Base-by-base conservation (phyloP, 352 stramenopile genomes). In the Phytophthora kernoviae region DNA sequence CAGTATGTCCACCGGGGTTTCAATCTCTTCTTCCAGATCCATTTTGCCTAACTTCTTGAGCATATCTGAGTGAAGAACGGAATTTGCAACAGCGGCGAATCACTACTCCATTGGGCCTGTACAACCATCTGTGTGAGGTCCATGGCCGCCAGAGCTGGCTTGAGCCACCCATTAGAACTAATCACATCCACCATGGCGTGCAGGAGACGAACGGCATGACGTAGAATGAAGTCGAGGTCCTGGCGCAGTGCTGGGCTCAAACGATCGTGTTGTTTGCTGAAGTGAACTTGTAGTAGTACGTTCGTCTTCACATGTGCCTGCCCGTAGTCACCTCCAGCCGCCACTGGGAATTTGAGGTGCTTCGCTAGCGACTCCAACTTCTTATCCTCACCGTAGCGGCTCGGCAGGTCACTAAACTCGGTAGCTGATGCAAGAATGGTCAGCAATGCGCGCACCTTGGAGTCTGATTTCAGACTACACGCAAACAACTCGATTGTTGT, bases 141-240 rank as follows among this genome's bases (percentile, higher is more conserved):
- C 97, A 99, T 99, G 6, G 97, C 96, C 12, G 96, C 94, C 7
- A 99, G 73, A 4, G 97, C 97, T 5, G 98, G 97, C 76, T 99
- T 99, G 10, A 99, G 82, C 97, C 97, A 99, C 4, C 96, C 95
- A 70, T 99, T 99, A 41, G 94, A 99, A 53, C 95, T 98, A 52
- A 99, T 98, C 11, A 99, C 97, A 71, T 99, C 98, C 45, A 99
- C 97, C 76, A 99, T 97, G 2, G 97, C 96, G 62, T 99, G 96
- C 53, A 99, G 73, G 18, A 99, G 77, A 42, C 94, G 94, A 18
- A 98, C 84, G 1, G 91, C 88, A 40, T 98, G 87, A 14, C 75
- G 84, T 11, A 99, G 58, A 46, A 99, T 80, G 14, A 81, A 77
- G 58, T 98, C 85, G 37, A 98, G 80, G 75, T 99, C 97, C 34